Conservation (phyloP, 257 asterid genomes). For the Ligustrum vulgare region DNA sequence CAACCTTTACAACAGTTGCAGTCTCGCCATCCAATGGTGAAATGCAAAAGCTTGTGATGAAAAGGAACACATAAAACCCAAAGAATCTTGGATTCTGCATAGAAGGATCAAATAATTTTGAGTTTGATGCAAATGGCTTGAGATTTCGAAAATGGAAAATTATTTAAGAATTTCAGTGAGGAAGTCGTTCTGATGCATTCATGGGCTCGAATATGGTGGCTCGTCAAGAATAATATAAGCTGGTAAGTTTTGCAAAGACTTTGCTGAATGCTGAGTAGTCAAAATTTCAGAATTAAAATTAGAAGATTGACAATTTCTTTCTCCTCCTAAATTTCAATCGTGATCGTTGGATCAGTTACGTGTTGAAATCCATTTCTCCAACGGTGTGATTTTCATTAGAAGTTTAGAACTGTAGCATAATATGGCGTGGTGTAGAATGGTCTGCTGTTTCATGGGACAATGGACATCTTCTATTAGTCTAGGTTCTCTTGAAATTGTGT, state of each 20-base stretch:
- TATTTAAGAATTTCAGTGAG: no score
- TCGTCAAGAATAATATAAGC: background rate
- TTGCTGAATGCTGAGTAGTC: background rate
- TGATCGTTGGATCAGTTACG: background rate
- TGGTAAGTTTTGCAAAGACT: background rate
- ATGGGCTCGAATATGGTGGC: background rate
- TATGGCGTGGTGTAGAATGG: background rate
- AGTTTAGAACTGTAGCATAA: background rate
- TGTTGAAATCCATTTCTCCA: background rate
- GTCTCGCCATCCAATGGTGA: constrained; percentile 6
- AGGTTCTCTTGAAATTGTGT: background rate
- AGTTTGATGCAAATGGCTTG: background rate
- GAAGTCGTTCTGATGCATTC: background rate
- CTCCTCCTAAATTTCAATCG: background rate
- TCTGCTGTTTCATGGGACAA: background rate
- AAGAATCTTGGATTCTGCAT: constrained; percentile 24
- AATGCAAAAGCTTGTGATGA: constrained; percentile 17
- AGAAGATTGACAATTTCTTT: background rate
- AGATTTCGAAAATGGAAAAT: background rate
- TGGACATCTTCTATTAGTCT: background rate
- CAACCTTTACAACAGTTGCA: constrained; percentile 22
- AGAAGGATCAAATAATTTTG: background rate
- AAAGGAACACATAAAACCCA: constrained; percentile 5
- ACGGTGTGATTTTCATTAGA: background rate
- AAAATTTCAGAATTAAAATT: no score